Conservation (phyloP, 768 basidiomycete species). For the Termitomyces sp. region DNA sequence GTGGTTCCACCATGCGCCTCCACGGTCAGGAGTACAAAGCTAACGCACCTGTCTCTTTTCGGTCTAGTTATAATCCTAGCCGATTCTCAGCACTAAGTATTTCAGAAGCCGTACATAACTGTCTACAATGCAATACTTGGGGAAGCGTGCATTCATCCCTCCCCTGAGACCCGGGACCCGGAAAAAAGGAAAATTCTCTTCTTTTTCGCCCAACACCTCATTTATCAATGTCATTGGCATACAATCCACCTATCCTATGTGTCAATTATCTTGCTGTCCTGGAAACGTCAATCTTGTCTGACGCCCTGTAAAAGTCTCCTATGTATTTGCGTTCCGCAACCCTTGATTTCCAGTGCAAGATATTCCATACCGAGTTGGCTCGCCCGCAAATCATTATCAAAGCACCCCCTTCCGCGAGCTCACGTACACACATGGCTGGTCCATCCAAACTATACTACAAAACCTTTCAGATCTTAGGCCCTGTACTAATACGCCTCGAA, state of each 20-base stretch:
- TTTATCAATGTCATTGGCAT: not conserved
- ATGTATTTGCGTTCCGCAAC: not conserved
- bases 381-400: not conserved
- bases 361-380: not conserved
- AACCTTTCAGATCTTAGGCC: not conserved
- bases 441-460: not conserved
- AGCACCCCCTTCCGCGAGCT: not conserved
- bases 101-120: not conserved
- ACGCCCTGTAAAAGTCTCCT: not conserved
- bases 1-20: no score
- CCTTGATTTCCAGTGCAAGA: not conserved
- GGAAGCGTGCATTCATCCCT: not conserved
- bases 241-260: not conserved
- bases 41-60: not conserved
- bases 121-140: not conserved
- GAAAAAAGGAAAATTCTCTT: not conserved
- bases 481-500: no score
- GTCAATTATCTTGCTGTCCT: not conserved
- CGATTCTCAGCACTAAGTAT: not conserved
- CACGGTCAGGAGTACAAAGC: not conserved
- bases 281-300: not conserved
- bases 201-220: not conserved
- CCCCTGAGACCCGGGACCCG: not conserved
- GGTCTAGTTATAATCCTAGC: not conserved
- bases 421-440: not conserved